phyloP scores from a whole-genome alignment of 805 yeast genomes.

The Pichia deserticola region DNA sequence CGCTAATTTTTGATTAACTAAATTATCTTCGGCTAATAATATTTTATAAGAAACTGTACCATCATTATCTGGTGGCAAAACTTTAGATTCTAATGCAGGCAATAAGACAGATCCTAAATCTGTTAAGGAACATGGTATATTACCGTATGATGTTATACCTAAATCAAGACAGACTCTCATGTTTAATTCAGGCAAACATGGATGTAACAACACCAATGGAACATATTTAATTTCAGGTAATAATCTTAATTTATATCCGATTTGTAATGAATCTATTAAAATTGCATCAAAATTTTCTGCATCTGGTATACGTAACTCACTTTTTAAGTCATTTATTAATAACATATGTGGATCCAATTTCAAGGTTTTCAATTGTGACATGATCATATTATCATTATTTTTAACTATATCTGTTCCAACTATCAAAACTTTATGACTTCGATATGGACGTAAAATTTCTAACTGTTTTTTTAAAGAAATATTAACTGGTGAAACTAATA shows the following conservation, averaged over 20 bases:
- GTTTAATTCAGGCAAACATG: slow-evolving; percentile 66
- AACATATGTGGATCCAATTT: slow-evolving; percentile 50
- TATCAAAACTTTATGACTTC: slow-evolving; percentile 60
- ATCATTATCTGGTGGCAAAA: slow-evolving; percentile 72
- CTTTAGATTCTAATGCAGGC: slow-evolving; percentile 78
- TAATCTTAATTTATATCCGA: slow-evolving; percentile 60
- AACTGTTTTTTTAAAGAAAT: slow-evolving; percentile 55
- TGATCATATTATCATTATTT: slow-evolving; percentile 44
- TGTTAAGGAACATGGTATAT: slow-evolving; percentile 75
- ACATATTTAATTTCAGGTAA: slow-evolving; percentile 76
- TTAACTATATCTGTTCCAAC: slow-evolving; percentile 57
- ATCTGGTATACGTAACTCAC: slow-evolving; percentile 43
- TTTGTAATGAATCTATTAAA: slow-evolving; percentile 71
- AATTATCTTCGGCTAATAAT: slow-evolving; percentile 77
- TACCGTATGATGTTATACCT: slow-evolving; percentile 84
- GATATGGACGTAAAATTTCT: slow-evolving; percentile 66
- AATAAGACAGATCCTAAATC: slow-evolving; percentile 78
- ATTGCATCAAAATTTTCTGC: slow-evolving; percentile 70
- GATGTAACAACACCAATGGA: slow-evolving; percentile 74
- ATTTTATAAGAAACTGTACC: slow-evolving; percentile 70
- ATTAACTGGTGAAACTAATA: slow-evolving; percentile 67
- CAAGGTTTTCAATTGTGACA: slow-evolving; percentile 42
- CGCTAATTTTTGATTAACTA: slow-evolving; percentile 82
- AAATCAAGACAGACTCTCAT: slow-evolving; percentile 77
- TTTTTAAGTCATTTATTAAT: slow-evolving; percentile 43